Evolutionary conservation across 2,329 filamentous ascomycete genomes (phyloP).

Genomic region (Pseudocercospora eumusae): DNA sequence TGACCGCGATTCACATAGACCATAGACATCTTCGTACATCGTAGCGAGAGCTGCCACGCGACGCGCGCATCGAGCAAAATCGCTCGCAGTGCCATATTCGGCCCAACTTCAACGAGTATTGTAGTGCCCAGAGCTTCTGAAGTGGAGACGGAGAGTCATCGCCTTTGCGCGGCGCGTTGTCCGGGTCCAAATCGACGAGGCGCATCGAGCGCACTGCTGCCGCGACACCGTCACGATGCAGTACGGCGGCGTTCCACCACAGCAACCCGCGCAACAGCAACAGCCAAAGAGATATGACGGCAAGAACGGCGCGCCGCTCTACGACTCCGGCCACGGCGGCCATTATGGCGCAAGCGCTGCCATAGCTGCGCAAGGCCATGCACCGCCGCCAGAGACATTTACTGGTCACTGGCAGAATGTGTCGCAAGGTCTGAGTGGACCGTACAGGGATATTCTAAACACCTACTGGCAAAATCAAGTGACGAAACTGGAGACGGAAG

Average conservation of each 20-base stretch:
- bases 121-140: background rate
- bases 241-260: slow-evolving; percentile 36
- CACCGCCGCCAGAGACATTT: slow-evolving; percentile 86
- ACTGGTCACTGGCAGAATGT: slow-evolving; percentile 95
- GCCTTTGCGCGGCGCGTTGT: slow-evolving; percentile 16
- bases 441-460: slow-evolving; percentile 94
- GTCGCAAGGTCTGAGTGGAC: slow-evolving; percentile 88
- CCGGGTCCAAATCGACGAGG: slow-evolving; percentile 13
- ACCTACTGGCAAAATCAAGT: slow-evolving; percentile 99
- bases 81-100: background rate
- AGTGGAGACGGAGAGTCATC: slow-evolving; percentile 9
- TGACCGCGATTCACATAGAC: slow-evolving; percentile 11
- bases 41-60: slow-evolving; percentile 13
- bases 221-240: slow-evolving; percentile 31
- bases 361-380: slow-evolving; percentile 84
- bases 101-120: background rate
- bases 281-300: slow-evolving; percentile 52
- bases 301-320: slow-evolving; percentile 51
- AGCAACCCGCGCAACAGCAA: slow-evolving; percentile 38
- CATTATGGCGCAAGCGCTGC: slow-evolving; percentile 56
- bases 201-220: slow-evolving; percentile 20
- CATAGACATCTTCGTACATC: slow-evolving; percentile 2
- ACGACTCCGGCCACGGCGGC: slow-evolving; percentile 50
- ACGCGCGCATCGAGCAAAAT: slow-evolving; percentile 10
- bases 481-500: slow-evolving; percentile 89